A percentile compares a stretch with the other conserved stretches of the same genome.
phyloP scores from a whole-genome alignment of 495 filamentous ascomycete genomes.

The Aspergillus campestris region DNA sequence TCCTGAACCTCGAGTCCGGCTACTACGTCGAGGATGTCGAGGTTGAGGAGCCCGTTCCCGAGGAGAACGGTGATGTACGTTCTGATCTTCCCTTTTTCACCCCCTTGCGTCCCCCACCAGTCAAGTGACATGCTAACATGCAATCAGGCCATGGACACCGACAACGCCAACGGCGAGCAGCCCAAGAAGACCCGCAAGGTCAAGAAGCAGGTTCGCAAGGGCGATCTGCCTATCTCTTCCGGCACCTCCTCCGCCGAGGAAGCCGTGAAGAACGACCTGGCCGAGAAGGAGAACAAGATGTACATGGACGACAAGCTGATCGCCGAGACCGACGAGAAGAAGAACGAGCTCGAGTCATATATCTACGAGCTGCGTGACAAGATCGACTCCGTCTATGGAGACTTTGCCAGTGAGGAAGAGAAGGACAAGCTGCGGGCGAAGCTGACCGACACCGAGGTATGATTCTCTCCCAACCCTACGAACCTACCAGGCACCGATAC shows the following conservation, averaged over 20 bases:
- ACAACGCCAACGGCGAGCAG: conserved; percentile 53
- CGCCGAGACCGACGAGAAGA: conserved; percentile 96
- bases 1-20: conserved; percentile 92
- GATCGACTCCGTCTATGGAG: conserved; percentile 80
- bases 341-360: conserved; percentile 96
- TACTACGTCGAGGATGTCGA: conserved; percentile 99
- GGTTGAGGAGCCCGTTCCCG: conserved; percentile 81
- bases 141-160: conserved; percentile 84
- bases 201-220: conserved; percentile 99
- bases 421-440: conserved; percentile 75
- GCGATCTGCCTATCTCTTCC: conserved; percentile 80
- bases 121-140: conserved; percentile 8
- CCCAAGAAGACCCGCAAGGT: conserved; percentile 95
- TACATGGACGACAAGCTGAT: conserved; percentile 98
- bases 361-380: conserved; percentile 96
- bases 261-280: conserved; percentile 50
- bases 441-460: conserved; percentile 76
- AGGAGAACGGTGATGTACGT: conserved; percentile 69
- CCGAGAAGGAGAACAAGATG: conserved; percentile 84
- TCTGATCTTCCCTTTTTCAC: background rate
- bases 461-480: conserved; percentile 16
- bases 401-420: conserved; percentile 86
- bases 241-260: conserved; percentile 74
- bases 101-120: background rate
- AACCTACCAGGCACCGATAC: background rate